Base-by-base conservation (phyloP, 2,329 filamentous ascomycete species). In the Arthrobotrys sinensis region DNA sequence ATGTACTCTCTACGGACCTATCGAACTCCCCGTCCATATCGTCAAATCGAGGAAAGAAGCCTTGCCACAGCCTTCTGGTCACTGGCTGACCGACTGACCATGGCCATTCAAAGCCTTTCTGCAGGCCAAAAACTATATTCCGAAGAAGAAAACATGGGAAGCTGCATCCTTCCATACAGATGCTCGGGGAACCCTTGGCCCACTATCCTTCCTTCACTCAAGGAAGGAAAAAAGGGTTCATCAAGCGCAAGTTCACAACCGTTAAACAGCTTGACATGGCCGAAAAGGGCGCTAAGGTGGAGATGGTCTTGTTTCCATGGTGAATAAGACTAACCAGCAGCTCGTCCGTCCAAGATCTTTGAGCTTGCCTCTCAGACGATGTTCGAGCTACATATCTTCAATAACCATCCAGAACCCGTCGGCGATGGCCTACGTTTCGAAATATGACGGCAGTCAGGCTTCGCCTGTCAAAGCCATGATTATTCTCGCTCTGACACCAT, bases 241-340 rank as follows among this genome's bases (percentile, higher is more conserved):
- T 38, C 28, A 11, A 34, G 14, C 34, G 3, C 24, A 36, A 34
- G 14, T 53, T 11, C 24, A 36, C 14, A 55, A 67, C 62, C 52
- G 40, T 62, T 46, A 10, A 62, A 62, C 36, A 38, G 16, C 55
- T 60, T 62, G 53, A 63, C 62, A 75, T 36, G 45, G 16, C 28
- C 52, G 28, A 36, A 64, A 55, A 64, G 40, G 69, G 73, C 73
- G 66, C 73, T 77, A 77, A 67, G 21, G 40, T 69, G 73, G 66
- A 70, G 55, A 64, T 76, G 66, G 73, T 67, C 73, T 77, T 77
- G 73, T 77, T 77, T 70, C 73, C 73, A 71, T 77, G 73, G 66
- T 34, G 73, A 77, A 66, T 57, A 21, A 36, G 28, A 48, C 34
- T 48, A 53, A 46, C 24, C 19, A 46, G 55, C 55, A 43, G 48